These are phyloP conservation scores for Tetrahymena borealis DNA, from an alignment of 73 alveolate species.

Conservation along the genomic window DNA sequence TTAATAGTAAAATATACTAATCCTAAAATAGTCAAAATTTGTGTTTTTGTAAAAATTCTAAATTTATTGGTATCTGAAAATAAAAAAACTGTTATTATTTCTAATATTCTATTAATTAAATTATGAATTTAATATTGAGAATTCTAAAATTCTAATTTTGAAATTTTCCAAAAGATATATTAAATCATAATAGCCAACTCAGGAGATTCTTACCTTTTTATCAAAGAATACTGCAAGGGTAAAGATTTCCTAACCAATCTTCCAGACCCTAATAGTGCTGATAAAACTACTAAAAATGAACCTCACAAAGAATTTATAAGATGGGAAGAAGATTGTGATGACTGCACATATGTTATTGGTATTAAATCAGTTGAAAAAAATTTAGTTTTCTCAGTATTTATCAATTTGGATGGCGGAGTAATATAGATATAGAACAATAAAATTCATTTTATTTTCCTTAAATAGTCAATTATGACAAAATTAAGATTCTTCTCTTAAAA, in stretches of 20 bases:
- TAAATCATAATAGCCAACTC: too few relatives aligned
- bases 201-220: neutral
- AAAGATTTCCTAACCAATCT: neutral
- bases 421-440: neutral
- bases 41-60: too few relatives aligned
- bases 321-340: neutral
- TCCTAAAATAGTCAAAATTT: too few relatives aligned
- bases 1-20: too few relatives aligned
- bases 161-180: too few relatives aligned
- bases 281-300: neutral
- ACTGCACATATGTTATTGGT: neutral
- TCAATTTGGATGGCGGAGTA: neutral
- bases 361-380: neutral
- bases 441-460: neutral
- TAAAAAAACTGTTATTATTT: too few relatives aligned
- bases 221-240: neutral
- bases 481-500: neutral
- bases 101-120: too few relatives aligned
- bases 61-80: too few relatives aligned
- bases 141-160: too few relatives aligned
- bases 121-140: too few relatives aligned
- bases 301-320: neutral
- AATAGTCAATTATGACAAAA: neutral
- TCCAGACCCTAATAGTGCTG: neutral
- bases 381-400: neutral